Conservation (phyloP, 805 yeast genomes). For the Candida koratica region DNA sequence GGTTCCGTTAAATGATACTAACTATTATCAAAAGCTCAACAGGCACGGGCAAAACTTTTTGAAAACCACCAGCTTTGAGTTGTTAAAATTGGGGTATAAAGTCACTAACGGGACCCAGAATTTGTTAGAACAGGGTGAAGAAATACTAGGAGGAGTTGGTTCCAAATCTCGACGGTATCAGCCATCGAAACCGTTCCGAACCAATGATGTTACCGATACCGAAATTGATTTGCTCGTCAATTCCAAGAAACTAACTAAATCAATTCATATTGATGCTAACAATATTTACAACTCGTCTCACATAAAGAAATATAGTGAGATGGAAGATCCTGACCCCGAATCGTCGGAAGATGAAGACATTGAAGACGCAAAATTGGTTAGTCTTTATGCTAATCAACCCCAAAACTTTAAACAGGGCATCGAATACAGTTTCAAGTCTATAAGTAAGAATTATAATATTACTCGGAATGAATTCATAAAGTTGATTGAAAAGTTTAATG, state of each 20-base stretch:
- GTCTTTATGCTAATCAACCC: slow-evolving; percentile 86
- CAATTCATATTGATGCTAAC: not conserved
- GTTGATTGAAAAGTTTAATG: slow-evolving; percentile 59
- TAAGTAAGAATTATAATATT: slow-evolving; percentile 61
- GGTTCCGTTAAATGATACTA: slow-evolving; percentile 62
- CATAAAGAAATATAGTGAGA: slow-evolving; percentile 18
- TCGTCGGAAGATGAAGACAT: slow-evolving; percentile 20
- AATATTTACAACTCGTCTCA: slow-evolving; percentile 10
- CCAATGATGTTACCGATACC: slow-evolving; percentile 3
- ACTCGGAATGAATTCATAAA: slow-evolving; percentile 62
- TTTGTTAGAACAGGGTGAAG: slow-evolving; percentile 74
- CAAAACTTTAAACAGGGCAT: slow-evolving; percentile 65
- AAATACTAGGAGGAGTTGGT: slow-evolving; percentile 72
- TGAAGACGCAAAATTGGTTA: slow-evolving; percentile 42
- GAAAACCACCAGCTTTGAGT: slow-evolving; percentile 72
- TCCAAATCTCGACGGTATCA: slow-evolving; percentile 40
- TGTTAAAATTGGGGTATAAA: slow-evolving; percentile 77
- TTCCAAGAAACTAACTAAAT: slow-evolving; percentile 13
- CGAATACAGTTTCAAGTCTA: slow-evolving; percentile 64
- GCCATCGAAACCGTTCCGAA: not conserved
- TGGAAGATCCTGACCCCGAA: slow-evolving; percentile 24
- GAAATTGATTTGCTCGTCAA: slow-evolving; percentile 10
- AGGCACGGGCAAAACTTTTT: slow-evolving; percentile 74
- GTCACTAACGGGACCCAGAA: slow-evolving; percentile 86
- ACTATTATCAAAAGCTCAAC: slow-evolving; percentile 64